Percentiles rank a stretch among this genome's conserved stretches.
Conservation (phyloP, 208 protist genomes). For the Dictyostelium gargantuum region DNA sequence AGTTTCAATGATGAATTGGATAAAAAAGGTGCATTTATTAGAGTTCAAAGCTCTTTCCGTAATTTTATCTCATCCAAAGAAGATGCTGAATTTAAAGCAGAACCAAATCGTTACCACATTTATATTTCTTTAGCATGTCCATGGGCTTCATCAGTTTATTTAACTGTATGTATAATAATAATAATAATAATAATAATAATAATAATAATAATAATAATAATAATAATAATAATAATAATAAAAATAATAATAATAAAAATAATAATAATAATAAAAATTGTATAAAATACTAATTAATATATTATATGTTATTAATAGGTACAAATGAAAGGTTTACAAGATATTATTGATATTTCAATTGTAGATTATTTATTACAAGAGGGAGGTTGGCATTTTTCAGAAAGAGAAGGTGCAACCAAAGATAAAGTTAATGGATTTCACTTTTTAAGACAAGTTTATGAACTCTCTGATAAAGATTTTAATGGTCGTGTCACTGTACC, state of each 20-base stretch:
- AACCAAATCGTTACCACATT: constrained; percentile 87
- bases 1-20: not conserved
- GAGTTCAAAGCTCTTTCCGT: not conserved
- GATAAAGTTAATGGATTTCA: constrained; percentile 80
- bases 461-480: constrained; percentile 68
- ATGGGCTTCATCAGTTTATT: too few relatives aligned
- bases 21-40: not conserved
- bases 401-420: constrained; percentile 60
- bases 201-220: too few relatives aligned
- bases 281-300: too few relatives aligned
- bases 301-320: not conserved
- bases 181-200: too few relatives aligned
- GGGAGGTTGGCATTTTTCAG: constrained; percentile 37
- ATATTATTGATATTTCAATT: not conserved
- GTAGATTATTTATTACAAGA: not conserved
- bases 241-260: too few relatives aligned
- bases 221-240: constrained; percentile 81
- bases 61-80: not conserved
- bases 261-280: too few relatives aligned
- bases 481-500: constrained; percentile 87
- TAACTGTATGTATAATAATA: too few relatives aligned
- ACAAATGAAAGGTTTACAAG: constrained; percentile 43
- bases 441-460: not conserved
- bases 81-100: not conserved
- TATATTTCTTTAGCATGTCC: constrained; percentile 89